phyloP scores from a whole-genome alignment of 306 rosid species.

The Cicer yamashitae region DNA sequence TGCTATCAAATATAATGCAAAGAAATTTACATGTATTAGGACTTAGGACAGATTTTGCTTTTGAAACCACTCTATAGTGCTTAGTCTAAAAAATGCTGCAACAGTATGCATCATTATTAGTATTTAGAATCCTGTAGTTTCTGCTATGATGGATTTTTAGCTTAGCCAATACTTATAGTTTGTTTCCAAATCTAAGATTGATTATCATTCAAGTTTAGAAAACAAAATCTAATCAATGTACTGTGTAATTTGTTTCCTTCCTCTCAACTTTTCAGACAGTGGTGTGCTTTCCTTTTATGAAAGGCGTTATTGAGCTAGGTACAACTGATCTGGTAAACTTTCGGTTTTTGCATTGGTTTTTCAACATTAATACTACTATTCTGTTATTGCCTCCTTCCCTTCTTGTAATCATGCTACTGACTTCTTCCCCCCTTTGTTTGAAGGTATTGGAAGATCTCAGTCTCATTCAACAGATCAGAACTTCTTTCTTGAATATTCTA shows the following conservation, averaged over 20 bases:
- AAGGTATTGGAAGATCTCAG: constrained; percentile 74
- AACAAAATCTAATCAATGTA: constrained; percentile 29
- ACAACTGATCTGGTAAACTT: constrained; percentile 63
- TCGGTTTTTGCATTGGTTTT: not conserved
- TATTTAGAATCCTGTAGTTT: not conserved
- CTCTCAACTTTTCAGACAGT: constrained; percentile 68
- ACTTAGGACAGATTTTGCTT: constrained; percentile 25
- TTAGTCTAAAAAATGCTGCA: not conserved
- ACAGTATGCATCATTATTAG: constrained; percentile 2
- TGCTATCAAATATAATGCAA: constrained; percentile 11
- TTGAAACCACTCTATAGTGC: constrained; percentile 19
- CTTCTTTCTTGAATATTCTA: constrained; percentile 62
- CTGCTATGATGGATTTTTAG: not conserved
- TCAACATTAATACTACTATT: not conserved
- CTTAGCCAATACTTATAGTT: constrained; percentile 5
- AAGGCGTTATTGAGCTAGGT: constrained; percentile 85
- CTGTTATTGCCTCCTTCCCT: not conserved
- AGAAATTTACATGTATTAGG: constrained; percentile 16
- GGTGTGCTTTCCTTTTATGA: constrained; percentile 79
- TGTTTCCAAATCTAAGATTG: constrained; percentile 19
- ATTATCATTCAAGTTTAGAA: constrained; percentile 26
- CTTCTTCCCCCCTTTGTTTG: constrained; percentile 34
- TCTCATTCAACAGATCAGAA: constrained; percentile 62
- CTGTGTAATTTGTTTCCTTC: constrained; percentile 34
- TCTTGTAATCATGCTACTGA: constrained; percentile 27